phyloP scores from a whole-genome alignment of 1,284 basidiomycete species.

The Blastosporella zonata region DNA sequence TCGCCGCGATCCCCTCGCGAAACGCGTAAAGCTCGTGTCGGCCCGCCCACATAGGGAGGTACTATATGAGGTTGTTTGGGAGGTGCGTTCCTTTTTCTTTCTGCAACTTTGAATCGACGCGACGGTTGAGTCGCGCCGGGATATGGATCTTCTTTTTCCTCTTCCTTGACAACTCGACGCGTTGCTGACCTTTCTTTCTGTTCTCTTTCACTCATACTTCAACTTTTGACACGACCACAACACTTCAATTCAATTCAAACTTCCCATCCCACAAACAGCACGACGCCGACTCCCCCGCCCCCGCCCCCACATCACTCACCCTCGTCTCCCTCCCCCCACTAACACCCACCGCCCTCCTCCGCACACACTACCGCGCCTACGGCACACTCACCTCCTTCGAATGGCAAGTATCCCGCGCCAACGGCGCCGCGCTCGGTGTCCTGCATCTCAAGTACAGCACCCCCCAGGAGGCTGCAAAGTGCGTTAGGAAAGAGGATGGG shows the following conservation, averaged over 20 bases:
- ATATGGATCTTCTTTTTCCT: conserved; percentile 4
- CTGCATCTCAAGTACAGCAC: conserved; percentile 70
- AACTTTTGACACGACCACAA: too few relatives aligned
- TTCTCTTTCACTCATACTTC: neutral
- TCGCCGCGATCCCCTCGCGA: conserved; percentile 46
- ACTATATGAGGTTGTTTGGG: conserved; percentile 53
- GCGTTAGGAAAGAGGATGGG: conserved; percentile 60
- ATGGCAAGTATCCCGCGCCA: conserved; percentile 77
- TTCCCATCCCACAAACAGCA: conserved; percentile 44
- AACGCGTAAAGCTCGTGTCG: conserved; percentile 23
- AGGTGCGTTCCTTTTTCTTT: conserved; percentile 45
- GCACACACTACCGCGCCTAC: conserved; percentile 65
- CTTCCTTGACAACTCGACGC: neutral
- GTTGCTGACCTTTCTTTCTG: neutral
- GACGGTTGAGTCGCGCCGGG: neutral
- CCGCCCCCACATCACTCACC: conserved; percentile 77
- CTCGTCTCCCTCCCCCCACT: conserved; percentile 73
- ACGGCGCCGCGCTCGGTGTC: conserved; percentile 82
- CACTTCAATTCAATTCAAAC: neutral
- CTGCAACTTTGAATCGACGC: conserved; percentile 1
- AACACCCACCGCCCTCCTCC: conserved; percentile 64
- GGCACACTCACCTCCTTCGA: conserved; percentile 74
- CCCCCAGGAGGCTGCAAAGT: conserved; percentile 62
- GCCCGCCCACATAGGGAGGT: conserved; percentile 39
- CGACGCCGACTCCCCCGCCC: conserved; percentile 69